Percentiles rank a stretch among this genome's conserved stretches.
These are phyloP conservation scores for Talaromyces rugulosus DNA, from an alignment of 2,329 filamentous ascomycete species.

Conservation along the genomic window DNA sequence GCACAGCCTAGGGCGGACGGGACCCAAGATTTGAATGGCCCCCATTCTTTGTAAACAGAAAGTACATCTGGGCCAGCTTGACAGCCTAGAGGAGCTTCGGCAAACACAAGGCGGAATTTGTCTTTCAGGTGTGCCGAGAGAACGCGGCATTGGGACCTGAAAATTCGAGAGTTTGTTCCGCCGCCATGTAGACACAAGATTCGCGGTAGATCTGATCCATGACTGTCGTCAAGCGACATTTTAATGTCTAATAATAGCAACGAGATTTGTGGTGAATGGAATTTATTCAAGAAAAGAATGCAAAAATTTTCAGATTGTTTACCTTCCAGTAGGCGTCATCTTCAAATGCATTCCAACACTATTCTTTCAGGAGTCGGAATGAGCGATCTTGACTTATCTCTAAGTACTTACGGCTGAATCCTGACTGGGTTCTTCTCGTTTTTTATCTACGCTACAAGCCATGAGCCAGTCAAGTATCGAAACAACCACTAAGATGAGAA, in stretches of 20 bases:
- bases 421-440: not conserved
- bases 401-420: not conserved
- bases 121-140: slow-evolving; percentile 48
- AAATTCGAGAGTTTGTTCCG: slow-evolving; percentile 67
- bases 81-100: slow-evolving; percentile 64
- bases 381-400: not conserved
- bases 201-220: slow-evolving; percentile 45
- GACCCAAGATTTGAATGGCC: slow-evolving; percentile 63
- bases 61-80: slow-evolving; percentile 59
- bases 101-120: slow-evolving; percentile 68
- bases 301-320: not conserved
- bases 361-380: not conserved
- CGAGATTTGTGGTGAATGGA: not conserved
- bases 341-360: not conserved
- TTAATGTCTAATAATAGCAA: not conserved
- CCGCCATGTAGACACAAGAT: slow-evolving; percentile 77
- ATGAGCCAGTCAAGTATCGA: not conserved
- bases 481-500: not conserved
- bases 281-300: not conserved
- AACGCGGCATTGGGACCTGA: slow-evolving; percentile 62
- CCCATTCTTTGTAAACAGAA: slow-evolving; percentile 61
- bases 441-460: not conserved
- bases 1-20: slow-evolving; percentile 59
- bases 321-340: not conserved
- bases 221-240: not conserved